phyloP scores from a whole-genome alignment of 306 rosid genomes.

The Malus sylvestris region DNA sequence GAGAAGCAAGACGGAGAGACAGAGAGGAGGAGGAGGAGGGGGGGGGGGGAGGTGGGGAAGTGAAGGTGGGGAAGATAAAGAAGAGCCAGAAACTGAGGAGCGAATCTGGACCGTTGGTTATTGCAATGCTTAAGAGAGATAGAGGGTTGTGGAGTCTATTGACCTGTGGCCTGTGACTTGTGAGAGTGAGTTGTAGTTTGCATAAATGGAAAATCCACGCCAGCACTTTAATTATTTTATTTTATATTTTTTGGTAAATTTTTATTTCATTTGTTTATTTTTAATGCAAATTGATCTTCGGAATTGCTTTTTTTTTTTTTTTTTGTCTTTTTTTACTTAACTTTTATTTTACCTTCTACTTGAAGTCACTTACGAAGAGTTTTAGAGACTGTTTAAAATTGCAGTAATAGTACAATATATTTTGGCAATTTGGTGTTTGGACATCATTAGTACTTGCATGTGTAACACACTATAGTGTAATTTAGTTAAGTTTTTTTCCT shows the following conservation, averaged over 20 bases:
- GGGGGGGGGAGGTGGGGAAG: slow-evolving; percentile 14
- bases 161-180: neutral
- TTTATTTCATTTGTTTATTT: neutral
- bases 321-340: neutral
- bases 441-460: neutral
- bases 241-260: neutral
- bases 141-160: neutral
- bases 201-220: slow-evolving; percentile 30
- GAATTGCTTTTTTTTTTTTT: slow-evolving; percentile 19
- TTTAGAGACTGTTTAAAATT: slow-evolving; percentile 15
- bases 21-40: neutral
- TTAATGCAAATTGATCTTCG: slow-evolving; percentile 26
- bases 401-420: neutral
- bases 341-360: neutral
- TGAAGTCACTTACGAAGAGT: slow-evolving; percentile 18
- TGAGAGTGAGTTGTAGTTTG: slow-evolving; percentile 1
- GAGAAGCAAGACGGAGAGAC: neutral
- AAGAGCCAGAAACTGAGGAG: slow-evolving; percentile 51
- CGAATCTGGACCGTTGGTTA: slow-evolving; percentile 46
- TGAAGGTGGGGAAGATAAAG: slow-evolving; percentile 37
- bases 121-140: neutral
- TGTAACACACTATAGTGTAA: neutral
- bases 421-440: too few relatives aligned
- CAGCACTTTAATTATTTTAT: slow-evolving; percentile 18
- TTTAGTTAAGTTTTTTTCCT: too few relatives aligned